Conservation (phyloP, 2,329 filamentous ascomycete genomes). For the Fusarium dlaminii region DNA sequence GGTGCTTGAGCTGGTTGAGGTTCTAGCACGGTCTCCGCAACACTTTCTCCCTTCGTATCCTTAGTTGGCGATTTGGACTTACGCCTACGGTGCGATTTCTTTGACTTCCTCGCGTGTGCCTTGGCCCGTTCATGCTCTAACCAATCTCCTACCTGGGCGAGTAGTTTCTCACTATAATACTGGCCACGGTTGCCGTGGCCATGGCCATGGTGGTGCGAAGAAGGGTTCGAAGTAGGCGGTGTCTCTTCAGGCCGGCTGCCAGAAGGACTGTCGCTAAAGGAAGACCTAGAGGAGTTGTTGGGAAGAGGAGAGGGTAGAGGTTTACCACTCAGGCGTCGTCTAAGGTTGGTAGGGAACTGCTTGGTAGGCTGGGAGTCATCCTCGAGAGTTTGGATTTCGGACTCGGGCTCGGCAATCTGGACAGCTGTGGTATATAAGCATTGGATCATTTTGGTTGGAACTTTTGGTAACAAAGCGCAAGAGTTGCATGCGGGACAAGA, state of each 20-base stretch:
- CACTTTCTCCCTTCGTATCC: slow-evolving; percentile 39
- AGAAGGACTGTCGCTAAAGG: slow-evolving; percentile 50
- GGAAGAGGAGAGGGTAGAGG: slow-evolving; percentile 41
- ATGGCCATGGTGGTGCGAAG: slow-evolving; percentile 38
- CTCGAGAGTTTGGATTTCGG: slow-evolving; percentile 45
- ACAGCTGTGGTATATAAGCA: slow-evolving; percentile 55
- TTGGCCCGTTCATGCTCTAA: slow-evolving; percentile 79
- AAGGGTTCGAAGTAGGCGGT: slow-evolving; percentile 25
- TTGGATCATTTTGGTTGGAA: not conserved
- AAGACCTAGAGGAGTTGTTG: slow-evolving; percentile 56
- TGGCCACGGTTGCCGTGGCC: slow-evolving; percentile 45
- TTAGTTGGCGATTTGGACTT: slow-evolving; percentile 53
- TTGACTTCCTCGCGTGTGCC: slow-evolving; percentile 60
- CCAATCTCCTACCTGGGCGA: slow-evolving; percentile 85
- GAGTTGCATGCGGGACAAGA: not conserved
- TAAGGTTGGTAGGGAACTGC: slow-evolving; percentile 47
- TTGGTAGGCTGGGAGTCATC: slow-evolving; percentile 46
- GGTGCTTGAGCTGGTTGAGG: slow-evolving; percentile 28
- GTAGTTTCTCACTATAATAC: slow-evolving; percentile 64
- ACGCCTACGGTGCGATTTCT: slow-evolving; percentile 50
- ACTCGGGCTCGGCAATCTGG: slow-evolving; percentile 65
- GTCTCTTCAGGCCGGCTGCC: slow-evolving; percentile 44
- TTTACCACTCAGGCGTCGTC: slow-evolving; percentile 49
- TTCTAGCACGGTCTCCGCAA: slow-evolving; percentile 1
- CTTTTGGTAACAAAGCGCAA: not conserved